These are phyloP conservation scores for Pichia sp. DNA, from an alignment of 1,139 yeast genomes.

Conservation along the genomic window DNA sequence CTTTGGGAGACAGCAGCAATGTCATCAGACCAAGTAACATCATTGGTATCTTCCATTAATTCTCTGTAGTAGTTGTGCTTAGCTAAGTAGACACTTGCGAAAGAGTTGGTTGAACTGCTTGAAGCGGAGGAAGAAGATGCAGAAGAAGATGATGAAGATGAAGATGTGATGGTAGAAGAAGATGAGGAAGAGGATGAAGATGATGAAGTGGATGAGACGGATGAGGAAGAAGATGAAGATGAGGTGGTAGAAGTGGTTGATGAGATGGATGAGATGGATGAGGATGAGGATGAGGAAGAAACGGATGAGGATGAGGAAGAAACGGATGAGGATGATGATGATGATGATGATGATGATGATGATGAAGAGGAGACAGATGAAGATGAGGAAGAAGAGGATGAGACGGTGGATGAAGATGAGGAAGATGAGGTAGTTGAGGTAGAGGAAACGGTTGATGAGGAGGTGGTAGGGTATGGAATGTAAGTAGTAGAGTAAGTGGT, in stretches of 20 bases:
- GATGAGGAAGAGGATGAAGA: slow-evolving; percentile 51
- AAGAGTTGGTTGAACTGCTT: slow-evolving; percentile 20
- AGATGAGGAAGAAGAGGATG: slow-evolving; percentile 10
- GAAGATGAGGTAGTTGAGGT: slow-evolving; percentile 8
- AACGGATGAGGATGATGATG: slow-evolving; percentile 10
- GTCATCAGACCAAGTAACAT: slow-evolving; percentile 61
- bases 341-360: slow-evolving; percentile 2
- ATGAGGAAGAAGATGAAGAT: slow-evolving; percentile 40
- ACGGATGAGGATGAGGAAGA: slow-evolving; percentile 22
- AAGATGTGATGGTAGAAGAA: slow-evolving; percentile 24
- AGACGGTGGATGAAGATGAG: slow-evolving; percentile 4
- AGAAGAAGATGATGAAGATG: slow-evolving; percentile 24
- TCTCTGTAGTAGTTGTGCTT: slow-evolving; percentile 52
- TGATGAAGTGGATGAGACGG: slow-evolving; percentile 40
- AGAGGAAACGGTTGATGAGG: slow-evolving; percentile 13
- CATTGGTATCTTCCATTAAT: slow-evolving; percentile 47
- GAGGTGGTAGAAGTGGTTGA: slow-evolving; percentile 26
- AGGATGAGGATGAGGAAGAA: slow-evolving; percentile 24
- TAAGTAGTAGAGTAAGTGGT: slow-evolving; percentile 5
- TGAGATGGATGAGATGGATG: slow-evolving; percentile 12
- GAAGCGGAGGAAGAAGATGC: slow-evolving; percentile 17
- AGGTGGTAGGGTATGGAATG: slow-evolving; percentile 8
- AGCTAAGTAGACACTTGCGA: slow-evolving; percentile 35
- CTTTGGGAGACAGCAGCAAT: slow-evolving; percentile 67
- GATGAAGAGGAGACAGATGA: slow-evolving; percentile 16